Evolutionary conservation across 495 filamentous ascomycete species (phyloP), one percentile per base, ranked within the genome.

Genomic region (Massariosphaeria phaeospora): DNA sequence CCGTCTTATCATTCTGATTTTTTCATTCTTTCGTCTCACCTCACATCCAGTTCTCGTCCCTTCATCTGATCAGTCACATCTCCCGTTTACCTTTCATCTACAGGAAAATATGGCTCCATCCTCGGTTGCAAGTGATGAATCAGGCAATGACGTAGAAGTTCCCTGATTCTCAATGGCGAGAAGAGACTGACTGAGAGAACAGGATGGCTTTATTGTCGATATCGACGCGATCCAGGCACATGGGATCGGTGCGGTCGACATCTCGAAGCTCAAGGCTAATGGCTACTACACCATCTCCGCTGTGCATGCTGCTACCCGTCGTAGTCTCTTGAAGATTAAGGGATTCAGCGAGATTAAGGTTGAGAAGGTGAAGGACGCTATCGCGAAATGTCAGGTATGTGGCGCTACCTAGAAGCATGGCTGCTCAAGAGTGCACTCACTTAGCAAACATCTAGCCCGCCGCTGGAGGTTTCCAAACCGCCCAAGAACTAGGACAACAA

Each of bases 261-360:
- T 90, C 67, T 76, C 76, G 4, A 90, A 88, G 65, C 69, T 89
- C 29, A 88, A 88, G 68, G 71, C 75, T 5, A 80, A 81, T 66
- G 82, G 83, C 15, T 86, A 79, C 65, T 82, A 81, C 65, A 89
- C 86, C 21, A 76, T 89, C 66, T 79, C 82, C 52, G 86, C 81
- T 39, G 80, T 88, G 33, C 77, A 85, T 59, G 73, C 76, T 15
- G 80, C 83, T 15, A 87, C 84, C 5, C 76, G 82, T 31, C 80
- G 76, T 56, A 82, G 73, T 25, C 74, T 89, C 27, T 67, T 84
- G 50, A 88, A 84, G 66, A 86, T 89, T 66, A 87, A 85, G 65
- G 86, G 86, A 6, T 88, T 89, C 69, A 88, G 84, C 48, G 86
- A 90, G 63, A 75, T 83, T 62, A 89, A 89, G 68, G 86, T 89